These are phyloP conservation scores for Astrothelium macrocarpum DNA, from an alignment of 495 filamentous ascomycete species.

Conservation along the genomic window DNA sequence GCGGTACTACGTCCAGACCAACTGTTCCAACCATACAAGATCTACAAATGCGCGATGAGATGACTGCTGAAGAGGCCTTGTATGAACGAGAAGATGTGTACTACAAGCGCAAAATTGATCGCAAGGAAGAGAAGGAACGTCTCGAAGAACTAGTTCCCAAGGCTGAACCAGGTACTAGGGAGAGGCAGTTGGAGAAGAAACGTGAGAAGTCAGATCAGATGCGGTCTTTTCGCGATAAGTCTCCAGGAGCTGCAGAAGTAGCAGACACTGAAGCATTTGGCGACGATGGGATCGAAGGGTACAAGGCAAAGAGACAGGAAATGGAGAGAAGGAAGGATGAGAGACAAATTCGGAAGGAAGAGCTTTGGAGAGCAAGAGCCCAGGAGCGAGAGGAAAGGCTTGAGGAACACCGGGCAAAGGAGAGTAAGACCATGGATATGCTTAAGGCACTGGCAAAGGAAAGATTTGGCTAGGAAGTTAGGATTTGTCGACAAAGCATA, in stretches of 20 bases:
- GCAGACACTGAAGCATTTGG: conserved; percentile 55
- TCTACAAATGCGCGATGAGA: conserved; percentile 56
- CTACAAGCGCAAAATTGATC: conserved; percentile 51
- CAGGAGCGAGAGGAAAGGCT: conserved; percentile 58
- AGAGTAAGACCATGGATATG: conserved; percentile 60
- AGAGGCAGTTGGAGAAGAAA: conserved; percentile 80
- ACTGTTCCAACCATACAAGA: conserved; percentile 69
- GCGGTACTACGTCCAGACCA: conserved; percentile 46
- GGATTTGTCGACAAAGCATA: background rate
- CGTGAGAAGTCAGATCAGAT: conserved; percentile 45
- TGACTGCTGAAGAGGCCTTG: conserved; percentile 44
- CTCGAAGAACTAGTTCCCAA: conserved; percentile 77
- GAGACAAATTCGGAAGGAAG: conserved; percentile 55
- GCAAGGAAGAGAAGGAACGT: conserved; percentile 46
- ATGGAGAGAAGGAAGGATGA: conserved; percentile 54
- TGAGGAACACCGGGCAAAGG: conserved; percentile 44
- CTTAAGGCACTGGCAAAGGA: conserved; percentile 49
- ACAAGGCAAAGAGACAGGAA: conserved; percentile 44
- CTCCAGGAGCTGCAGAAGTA: conserved; percentile 47
- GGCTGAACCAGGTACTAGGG: conserved; percentile 74
- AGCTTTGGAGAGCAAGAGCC: conserved; percentile 46
- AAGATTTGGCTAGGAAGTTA: conserved; percentile 41
- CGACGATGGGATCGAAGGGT: conserved; percentile 46
- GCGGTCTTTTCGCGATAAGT: conserved; percentile 49
- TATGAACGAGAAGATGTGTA: conserved; percentile 46